phyloP scores from a whole-genome alignment of 2,329 filamentous ascomycete species.

The Leptographium procerum region DNA sequence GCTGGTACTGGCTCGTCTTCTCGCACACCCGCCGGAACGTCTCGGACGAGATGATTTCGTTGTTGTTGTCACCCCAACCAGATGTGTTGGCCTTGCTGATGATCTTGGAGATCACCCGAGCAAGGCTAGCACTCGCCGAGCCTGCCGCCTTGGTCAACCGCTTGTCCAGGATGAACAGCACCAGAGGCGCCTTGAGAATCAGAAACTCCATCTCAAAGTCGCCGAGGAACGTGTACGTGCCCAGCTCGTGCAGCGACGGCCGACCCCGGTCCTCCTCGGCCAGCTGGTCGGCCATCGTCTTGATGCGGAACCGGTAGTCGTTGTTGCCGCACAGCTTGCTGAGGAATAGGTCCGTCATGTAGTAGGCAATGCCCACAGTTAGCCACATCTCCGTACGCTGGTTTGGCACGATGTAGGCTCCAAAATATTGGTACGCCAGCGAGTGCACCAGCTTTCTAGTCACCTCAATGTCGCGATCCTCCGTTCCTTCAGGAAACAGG shows the following conservation, averaged over 20 bases:
- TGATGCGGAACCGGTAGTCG: conserved; percentile 84
- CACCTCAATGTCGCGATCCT: conserved; percentile 73
- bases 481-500: conserved; percentile 72
- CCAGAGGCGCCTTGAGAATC: conserved; percentile 76
- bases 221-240: conserved; percentile 66
- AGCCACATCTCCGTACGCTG: conserved; percentile 77
- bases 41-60: conserved; percentile 62
- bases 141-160: conserved; percentile 80
- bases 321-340: conserved; percentile 87
- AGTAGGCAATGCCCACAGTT: conserved; percentile 80
- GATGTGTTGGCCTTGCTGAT: conserved; percentile 65
- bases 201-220: conserved; percentile 84
- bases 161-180: conserved; percentile 88
- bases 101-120: conserved; percentile 74
- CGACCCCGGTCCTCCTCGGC: conserved; percentile 72
- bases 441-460: conserved; percentile 74
- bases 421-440: conserved; percentile 86
- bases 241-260: conserved; percentile 72
- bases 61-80: conserved; percentile 35
- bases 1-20: conserved; percentile 65
- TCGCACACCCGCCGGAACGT: conserved; percentile 77
- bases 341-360: conserved; percentile 91
- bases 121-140: conserved; percentile 57
- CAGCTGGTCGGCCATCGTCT: conserved; percentile 69
- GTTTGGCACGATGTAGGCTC: conserved; percentile 81